Base-by-base conservation (phyloP, 305 asterid genomes). In the Euphrasia arctica region DNA sequence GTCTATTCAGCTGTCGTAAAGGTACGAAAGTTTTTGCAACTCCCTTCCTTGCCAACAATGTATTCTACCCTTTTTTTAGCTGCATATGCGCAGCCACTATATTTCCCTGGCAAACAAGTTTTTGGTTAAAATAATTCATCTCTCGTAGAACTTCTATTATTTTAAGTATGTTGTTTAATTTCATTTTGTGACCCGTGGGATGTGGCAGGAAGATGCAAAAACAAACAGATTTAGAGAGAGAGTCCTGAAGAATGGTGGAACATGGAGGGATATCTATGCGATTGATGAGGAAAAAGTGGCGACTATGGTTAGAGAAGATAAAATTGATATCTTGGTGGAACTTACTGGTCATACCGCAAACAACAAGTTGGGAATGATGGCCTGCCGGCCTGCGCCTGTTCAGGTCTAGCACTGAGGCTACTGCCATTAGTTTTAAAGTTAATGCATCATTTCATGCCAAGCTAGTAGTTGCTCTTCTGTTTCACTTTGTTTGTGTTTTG, bases 281-380 rank as follows among this genome's bases (percentile, higher is more conserved):
- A 80, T 89, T 65, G 99, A 91, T 68, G 99, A 94, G 87, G 85
- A 91, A 83, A 94, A 84, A 76, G 97, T 94, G 63, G 88, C 94
- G 49, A 85, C 85, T 74, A 79, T 94, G 88, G 90, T 94, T 54
- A 83, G 98, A 79, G 97, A 89, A 59, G 99, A 94, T 79, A 79
- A 84, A 70, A 80, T 94, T 80, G 99, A 94, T 70, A 91, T 94
- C 77, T 84, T 94, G 84, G 96, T 91, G 34, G 99, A 94, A 78
- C 99, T 94, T 63, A 94, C 98, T 28, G 98, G 99, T 45, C 99
- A 91, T 77, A 94, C 99, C 49, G 99, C 99, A 60, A 94, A 94
- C 78, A 94, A 94, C 85, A 94, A 94, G 80, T 73, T 94, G 84
- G 99, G 99, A 73, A 91, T 81, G 89, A 82, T 94, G 97, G 96